These are phyloP conservation scores for Globisporangium emineosum DNA, from an alignment of 352 stramenopile species.

Conservation along the genomic window DNA sequence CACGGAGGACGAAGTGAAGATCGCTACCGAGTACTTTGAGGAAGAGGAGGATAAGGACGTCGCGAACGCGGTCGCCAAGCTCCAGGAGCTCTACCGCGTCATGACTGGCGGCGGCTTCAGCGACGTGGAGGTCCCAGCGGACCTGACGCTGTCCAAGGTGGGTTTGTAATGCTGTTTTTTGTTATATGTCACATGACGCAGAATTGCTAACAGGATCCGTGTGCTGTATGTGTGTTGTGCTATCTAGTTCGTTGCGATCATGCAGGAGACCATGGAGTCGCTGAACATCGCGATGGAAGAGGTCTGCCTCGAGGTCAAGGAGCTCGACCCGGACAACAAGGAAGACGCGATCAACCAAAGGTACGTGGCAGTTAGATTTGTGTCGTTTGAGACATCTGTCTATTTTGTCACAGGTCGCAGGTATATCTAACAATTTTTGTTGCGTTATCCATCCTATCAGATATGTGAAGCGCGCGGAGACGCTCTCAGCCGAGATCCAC, in stretches of 20 bases:
- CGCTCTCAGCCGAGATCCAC: conserved; percentile 82
- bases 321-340: conserved; percentile 87
- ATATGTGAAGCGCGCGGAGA: conserved; percentile 88
- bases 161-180: conserved; percentile 5
- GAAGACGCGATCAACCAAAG: conserved; percentile 87
- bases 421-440: not conserved
- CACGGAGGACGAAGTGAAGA: conserved; percentile 84
- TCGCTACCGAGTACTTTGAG: conserved; percentile 87
- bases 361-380: conserved; percentile 8
- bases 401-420: not conserved
- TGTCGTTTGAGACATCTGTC: not conserved
- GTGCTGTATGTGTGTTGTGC: conserved; percentile 10
- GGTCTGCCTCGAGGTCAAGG: conserved; percentile 86
- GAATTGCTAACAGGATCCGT: not conserved
- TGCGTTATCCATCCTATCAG: conserved; percentile 12
- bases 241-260: conserved; percentile 79
- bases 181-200: not conserved
- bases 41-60: conserved; percentile 87
- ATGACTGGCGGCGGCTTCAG: conserved; percentile 82
- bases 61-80: conserved; percentile 75
- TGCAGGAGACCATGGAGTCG: conserved; percentile 89
- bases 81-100: conserved; percentile 86
- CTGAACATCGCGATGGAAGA: conserved; percentile 89
- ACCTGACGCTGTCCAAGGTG: conserved; percentile 79
- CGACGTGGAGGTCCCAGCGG: conserved; percentile 76